Conservation (phyloP, 352 stramenopile species). For the Phytophthora pseudosyringae region DNA sequence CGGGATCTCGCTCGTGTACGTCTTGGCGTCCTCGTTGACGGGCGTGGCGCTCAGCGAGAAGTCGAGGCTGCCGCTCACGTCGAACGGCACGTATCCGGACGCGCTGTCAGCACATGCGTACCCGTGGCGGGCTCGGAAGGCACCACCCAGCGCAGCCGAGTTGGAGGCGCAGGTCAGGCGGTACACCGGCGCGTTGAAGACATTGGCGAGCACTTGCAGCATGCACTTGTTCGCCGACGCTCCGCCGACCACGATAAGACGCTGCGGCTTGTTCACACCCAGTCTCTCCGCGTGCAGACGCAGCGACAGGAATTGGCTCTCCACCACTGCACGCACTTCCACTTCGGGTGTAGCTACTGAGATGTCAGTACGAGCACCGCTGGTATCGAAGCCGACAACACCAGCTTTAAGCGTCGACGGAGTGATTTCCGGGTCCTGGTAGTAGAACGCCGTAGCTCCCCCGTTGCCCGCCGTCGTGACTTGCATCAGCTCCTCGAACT, state of each 20-base stretch:
- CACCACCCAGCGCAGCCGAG: conserved; percentile 58
- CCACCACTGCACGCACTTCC: conserved; percentile 66
- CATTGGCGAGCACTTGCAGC: conserved; percentile 64
- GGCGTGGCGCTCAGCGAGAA: conserved; percentile 51
- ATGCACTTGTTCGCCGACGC: conserved; percentile 62
- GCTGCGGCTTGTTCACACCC: conserved; percentile 49
- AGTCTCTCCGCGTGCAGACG: conserved; percentile 62
- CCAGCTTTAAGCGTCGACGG: conserved; percentile 53
- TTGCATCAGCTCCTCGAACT: conserved; percentile 59
- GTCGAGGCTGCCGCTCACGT: conserved; percentile 41
- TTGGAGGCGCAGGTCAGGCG: conserved; percentile 48
- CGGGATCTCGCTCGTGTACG: conserved; percentile 44
- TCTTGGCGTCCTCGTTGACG: conserved; percentile 21
- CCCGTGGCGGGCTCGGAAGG: conserved; percentile 60
- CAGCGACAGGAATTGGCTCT: conserved; percentile 71
- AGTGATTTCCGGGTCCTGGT: conserved; percentile 72
- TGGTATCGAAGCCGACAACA: conserved; percentile 50
- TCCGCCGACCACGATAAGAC: conserved; percentile 72
- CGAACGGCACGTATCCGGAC: conserved; percentile 44
- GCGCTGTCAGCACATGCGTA: conserved; percentile 26
- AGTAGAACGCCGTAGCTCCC: conserved; percentile 65
- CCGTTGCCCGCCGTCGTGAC: conserved; percentile 51
- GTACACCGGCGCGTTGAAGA: conserved; percentile 66
- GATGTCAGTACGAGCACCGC: conserved; percentile 31
- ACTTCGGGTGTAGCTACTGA: conserved; percentile 23